Base-by-base conservation (phyloP, 352 stramenopile genomes). In the Globisporangium echinulatum region DNA sequence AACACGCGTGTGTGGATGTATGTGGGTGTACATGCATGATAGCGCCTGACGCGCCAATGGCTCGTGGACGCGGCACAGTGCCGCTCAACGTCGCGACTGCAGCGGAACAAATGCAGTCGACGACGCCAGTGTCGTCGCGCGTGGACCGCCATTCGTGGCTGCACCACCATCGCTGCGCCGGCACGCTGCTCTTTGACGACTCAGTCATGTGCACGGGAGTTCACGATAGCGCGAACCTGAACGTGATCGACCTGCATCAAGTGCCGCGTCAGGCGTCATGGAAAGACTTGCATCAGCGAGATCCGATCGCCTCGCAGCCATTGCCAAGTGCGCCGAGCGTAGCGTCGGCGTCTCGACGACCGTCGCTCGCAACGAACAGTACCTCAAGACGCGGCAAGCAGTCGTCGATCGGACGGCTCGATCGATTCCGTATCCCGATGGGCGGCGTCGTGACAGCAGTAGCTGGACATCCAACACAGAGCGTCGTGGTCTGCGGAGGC, bases 391-490 rank as follows among this genome's bases (percentile, higher is more conserved):
- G 43, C 43, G 10, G 13, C 43, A 48, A 50, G 40, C 5, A 50
- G 8, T 10, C 19, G 5, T 11, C 68, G 33, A 55, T 81, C 9
- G 66, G 73, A 47, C 60, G 70, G 4, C 63, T 81, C 7, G 72
- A 80, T 53, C 72, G 77, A 5, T 81, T 87, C 37, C 77, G 72
- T 17, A 78, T 87, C 39, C 64, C 77, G 2, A 84, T 71, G 54
- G 54, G 55, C 44, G 67, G 59, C 42, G 61, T 82, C 10, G 62
- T 84, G 15, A 87, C 77, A 36, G 72, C 77, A 51, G 72, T 84
- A 3, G 66, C 66, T 38, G 53, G 64, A 33, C 77, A 87, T 50
- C 77, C 74, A 2, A 75, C 54, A 10, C 70, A 79, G 49, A 66
- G 82, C 43, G 50, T 69, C 4, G 66, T 87, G 13, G 66, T 87